phyloP scores from a whole-genome alignment of 805 yeast species.

The Ogataea populi-albae region DNA sequence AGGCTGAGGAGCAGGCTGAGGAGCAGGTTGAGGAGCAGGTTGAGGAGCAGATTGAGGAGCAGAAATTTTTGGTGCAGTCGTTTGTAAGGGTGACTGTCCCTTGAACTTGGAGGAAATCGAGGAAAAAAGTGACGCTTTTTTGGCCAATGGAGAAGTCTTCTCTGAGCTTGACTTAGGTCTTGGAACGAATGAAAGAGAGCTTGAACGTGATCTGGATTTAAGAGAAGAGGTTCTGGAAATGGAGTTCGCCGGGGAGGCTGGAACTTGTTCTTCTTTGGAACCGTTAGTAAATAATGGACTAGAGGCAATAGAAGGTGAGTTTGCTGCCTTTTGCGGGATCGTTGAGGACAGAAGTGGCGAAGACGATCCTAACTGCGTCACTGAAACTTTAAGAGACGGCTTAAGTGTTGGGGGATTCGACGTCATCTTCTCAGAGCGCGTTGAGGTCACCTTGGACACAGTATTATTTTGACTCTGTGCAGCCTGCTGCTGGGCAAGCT shows the following conservation, averaged over 20 bases:
- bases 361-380: not conserved
- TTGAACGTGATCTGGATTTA: conserved; percentile 12
- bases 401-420: conserved; percentile 3
- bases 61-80: conserved; percentile 12
- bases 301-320: too few relatives aligned
- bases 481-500: conserved; percentile 29
- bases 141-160: conserved; percentile 10
- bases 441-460: too few relatives aligned
- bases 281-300: too few relatives aligned
- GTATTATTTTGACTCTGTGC: conserved; percentile 5
- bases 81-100: conserved; percentile 12
- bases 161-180: conserved; percentile 17
- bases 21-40: not conserved
- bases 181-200: conserved; percentile 15
- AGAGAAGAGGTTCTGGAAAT: not conserved
- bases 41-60: conserved; percentile 5
- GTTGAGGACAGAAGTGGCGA: not conserved
- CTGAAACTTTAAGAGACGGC: conserved; percentile 6
- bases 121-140: conserved; percentile 31
- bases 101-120: conserved; percentile 35
- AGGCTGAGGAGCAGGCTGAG: too few relatives aligned
- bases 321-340: too few relatives aligned
- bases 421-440: not conserved
- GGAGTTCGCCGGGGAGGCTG: too few relatives aligned
- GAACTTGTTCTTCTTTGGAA: too few relatives aligned